phyloP scores from a whole-genome alignment of 805 yeast genomes.

The Sugiyamaella lignohabitans region DNA sequence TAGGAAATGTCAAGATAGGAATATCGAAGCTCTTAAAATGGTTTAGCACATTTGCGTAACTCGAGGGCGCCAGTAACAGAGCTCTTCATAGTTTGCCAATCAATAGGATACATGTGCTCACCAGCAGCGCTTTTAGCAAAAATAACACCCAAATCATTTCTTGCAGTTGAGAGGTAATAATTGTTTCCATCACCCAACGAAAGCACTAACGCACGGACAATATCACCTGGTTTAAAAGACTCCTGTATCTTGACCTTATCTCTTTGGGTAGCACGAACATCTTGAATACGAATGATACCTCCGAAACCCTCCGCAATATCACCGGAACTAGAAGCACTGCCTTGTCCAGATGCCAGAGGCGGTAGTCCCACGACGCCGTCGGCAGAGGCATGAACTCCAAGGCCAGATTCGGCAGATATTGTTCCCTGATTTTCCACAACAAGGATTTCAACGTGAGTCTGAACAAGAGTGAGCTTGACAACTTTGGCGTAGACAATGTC shows the following conservation, averaged over 20 bases:
- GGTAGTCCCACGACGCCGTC: conserved; percentile 20
- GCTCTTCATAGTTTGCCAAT: conserved; percentile 92
- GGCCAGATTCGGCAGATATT: conserved; percentile 56
- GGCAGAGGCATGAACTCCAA: conserved; percentile 50
- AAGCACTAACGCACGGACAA: conserved; percentile 71
- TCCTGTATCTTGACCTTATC: conserved; percentile 76
- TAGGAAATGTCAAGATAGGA: background rate
- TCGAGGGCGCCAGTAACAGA: conserved; percentile 69
- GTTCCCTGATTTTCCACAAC: conserved; percentile 57
- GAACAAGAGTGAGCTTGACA: conserved; percentile 55
- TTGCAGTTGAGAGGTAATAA: conserved; percentile 82
- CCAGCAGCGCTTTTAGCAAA: conserved; percentile 77
- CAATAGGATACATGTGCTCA: conserved; percentile 75
- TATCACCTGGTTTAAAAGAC: conserved; percentile 85
- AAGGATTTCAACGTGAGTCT: conserved; percentile 72
- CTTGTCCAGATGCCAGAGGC: conserved; percentile 11
- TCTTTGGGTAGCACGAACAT: conserved; percentile 83
- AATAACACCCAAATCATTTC: conserved; percentile 88
- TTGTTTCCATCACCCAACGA: conserved; percentile 92
- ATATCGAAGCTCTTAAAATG: conserved; percentile 41
- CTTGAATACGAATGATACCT: conserved; percentile 80
- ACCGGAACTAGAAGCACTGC: conserved; percentile 24
- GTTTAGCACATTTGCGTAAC: conserved; percentile 86
- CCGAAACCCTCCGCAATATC: conserved; percentile 86
- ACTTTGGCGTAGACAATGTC: conserved; percentile 77